Evolutionary conservation across 345 rosid species (phyloP).

Genomic region (Lumnitzera racemosa): DNA sequence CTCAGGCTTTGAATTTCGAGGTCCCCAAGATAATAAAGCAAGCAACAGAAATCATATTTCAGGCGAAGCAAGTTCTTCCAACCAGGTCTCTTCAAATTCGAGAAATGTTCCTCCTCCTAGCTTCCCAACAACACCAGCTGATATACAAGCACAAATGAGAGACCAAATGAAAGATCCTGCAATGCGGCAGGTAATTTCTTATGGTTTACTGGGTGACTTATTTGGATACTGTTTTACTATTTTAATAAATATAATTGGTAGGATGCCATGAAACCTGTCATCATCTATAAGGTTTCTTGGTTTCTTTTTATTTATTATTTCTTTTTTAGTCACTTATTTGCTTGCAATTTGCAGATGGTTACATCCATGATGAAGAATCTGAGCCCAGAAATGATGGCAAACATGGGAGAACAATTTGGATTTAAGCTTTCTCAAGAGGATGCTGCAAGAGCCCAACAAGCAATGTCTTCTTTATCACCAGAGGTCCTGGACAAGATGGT

Average conservation of each 20-base stretch:
- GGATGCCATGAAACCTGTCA: too few species aligned
- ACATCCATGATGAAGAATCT: constrained; percentile 79
- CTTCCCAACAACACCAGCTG: constrained; percentile 51
- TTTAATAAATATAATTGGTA: too few species aligned
- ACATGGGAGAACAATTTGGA: constrained; percentile 94
- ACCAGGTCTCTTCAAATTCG: constrained; percentile 27
- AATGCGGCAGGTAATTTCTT: constrained; percentile 57
- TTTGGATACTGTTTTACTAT: too few species aligned
- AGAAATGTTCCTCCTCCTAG: constrained; percentile 37
- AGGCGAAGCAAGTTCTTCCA: constrained; percentile 50
- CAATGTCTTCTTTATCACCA: constrained; percentile 85
- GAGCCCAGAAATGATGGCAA: constrained; percentile 94
- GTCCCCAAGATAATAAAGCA: constrained; percentile 19
- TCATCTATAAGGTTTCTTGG: background rate
- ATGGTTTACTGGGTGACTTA: background rate
- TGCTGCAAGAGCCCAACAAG: constrained; percentile 82
- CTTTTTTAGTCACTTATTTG: constrained; percentile 1
- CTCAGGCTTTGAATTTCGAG: constrained; percentile 19
- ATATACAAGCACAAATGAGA: constrained; percentile 85
- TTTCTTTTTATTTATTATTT: background rate
- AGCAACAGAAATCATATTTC: constrained; percentile 20
- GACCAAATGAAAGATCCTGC: constrained; percentile 96
- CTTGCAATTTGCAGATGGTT: constrained; percentile 55
- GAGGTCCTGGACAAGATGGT: constrained; percentile 88
- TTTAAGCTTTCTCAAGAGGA: constrained; percentile 75